Conservation (phyloP, 805 yeast genomes). For the Teunomyces pallodes region DNA sequence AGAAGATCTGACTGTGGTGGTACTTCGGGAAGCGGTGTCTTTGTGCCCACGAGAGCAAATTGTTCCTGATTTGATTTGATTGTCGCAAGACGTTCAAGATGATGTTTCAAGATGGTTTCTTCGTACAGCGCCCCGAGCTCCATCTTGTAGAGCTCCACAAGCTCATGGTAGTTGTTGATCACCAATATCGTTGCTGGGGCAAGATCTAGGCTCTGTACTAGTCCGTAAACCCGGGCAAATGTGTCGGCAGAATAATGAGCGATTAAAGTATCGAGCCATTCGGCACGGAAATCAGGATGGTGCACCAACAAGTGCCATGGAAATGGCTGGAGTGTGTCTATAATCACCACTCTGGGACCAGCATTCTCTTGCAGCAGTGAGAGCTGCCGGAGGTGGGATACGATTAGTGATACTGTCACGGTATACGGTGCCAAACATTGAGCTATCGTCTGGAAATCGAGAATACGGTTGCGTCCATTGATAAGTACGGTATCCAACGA, state of each 20-base stretch:
- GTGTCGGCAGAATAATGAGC: constrained; percentile 19
- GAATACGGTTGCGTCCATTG: constrained; percentile 21
- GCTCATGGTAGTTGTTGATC: constrained; percentile 33
- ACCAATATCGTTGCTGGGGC: constrained; percentile 19
- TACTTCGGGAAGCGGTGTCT: constrained; percentile 22
- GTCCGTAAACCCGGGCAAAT: constrained; percentile 25
- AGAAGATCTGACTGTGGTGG: constrained; percentile 29
- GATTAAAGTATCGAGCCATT: constrained; percentile 19
- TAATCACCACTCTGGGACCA: constrained; percentile 20
- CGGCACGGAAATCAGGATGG: constrained; percentile 17
- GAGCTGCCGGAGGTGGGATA: constrained; percentile 23
- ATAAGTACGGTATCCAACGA: constrained; percentile 26
- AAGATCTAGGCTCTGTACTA: constrained; percentile 12
- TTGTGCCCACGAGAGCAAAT: constrained; percentile 20
- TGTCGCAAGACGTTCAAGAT: constrained; percentile 23
- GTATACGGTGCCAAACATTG: constrained; percentile 20
- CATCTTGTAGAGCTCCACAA: constrained; percentile 32
- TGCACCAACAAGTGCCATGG: constrained; percentile 23
- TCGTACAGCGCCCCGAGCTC: constrained; percentile 34
- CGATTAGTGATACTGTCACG: constrained; percentile 21
- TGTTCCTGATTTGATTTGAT: constrained; percentile 19
- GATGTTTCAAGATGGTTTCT: constrained; percentile 30
- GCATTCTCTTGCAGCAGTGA: not conserved
- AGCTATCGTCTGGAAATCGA: constrained; percentile 40
- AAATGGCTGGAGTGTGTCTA: constrained; percentile 31